Conservation (phyloP, 306 rosid species). For the Morella rubra region DNA sequence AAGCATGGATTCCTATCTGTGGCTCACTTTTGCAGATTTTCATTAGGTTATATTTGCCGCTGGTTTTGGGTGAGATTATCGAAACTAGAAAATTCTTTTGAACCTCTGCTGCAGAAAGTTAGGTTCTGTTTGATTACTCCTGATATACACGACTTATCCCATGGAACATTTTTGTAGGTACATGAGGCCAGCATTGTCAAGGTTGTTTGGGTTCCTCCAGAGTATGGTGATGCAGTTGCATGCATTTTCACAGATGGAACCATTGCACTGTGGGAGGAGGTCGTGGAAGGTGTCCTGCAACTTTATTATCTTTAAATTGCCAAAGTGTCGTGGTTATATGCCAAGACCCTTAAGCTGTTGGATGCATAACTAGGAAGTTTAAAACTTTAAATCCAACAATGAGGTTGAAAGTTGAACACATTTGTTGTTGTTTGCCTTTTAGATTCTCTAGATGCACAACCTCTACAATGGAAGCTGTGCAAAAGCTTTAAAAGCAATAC, state of each 20-base stretch:
- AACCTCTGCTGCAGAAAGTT: not conserved
- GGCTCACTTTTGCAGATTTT: not conserved
- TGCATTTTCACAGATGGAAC: slow-evolving; percentile 68
- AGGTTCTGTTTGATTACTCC: not conserved
- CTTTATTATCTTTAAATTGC: not conserved
- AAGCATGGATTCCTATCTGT: not conserved
- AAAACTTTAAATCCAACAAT: not conserved
- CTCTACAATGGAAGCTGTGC: slow-evolving; percentile 78
- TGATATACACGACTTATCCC: not conserved
- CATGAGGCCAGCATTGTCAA: slow-evolving; percentile 54
- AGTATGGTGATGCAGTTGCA: slow-evolving; percentile 81
- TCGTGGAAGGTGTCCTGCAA: slow-evolving; percentile 56
- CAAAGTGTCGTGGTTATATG: not conserved
- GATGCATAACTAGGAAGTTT: not conserved
- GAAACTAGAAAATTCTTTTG: not conserved
- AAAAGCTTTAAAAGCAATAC: slow-evolving; percentile 58
- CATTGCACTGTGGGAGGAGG: slow-evolving; percentile 73
- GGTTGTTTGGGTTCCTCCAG: slow-evolving; percentile 83
- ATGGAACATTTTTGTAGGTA: slow-evolving; percentile 40
- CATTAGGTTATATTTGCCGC: not conserved
- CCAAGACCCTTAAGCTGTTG: not conserved
- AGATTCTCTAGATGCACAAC: slow-evolving; percentile 55
- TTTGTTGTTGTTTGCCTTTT: not conserved
- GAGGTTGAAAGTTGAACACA: not conserved
- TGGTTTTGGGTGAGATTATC: not conserved